A percentile compares a stretch with the other conserved stretches of the same genome.
phyloP scores from a whole-genome alignment of 139 green algal genomes.

The Yamagishiella unicocca region DNA sequence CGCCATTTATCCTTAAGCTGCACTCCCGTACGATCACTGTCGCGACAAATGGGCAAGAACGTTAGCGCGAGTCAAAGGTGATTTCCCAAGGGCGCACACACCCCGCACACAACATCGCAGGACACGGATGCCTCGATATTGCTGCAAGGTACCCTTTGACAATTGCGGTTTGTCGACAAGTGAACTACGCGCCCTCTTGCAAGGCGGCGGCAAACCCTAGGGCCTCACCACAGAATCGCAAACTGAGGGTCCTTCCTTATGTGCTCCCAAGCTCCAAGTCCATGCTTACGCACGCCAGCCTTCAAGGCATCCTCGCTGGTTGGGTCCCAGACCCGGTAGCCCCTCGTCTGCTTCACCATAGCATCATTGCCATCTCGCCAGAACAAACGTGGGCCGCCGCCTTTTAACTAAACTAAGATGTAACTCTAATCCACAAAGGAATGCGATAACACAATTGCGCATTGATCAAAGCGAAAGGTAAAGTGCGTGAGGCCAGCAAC shows the following conservation, averaged over 20 bases:
- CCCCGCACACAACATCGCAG: no score
- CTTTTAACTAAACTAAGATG: no score
- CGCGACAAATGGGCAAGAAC: background rate
- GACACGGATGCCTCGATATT: no score
- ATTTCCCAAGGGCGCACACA: no score
- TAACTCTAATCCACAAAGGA: no score
- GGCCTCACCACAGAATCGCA: conserved; percentile 60
- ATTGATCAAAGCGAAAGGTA: no score
- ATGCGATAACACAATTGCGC: no score
- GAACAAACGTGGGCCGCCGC: no score
- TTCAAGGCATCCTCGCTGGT: conserved; percentile 68
- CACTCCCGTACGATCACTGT: conserved; percentile 74
- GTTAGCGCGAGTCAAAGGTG: conserved; percentile 11
- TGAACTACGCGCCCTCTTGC: background rate
- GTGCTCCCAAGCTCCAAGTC: conserved; percentile 82
- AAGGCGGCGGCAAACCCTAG: conserved; percentile 43
- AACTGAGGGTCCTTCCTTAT: conserved; percentile 82
- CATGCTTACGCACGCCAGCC: conserved; percentile 77
- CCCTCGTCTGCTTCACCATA: conserved; percentile 32
- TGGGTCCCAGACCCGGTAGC: conserved; percentile 68
- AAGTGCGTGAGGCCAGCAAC: no score
- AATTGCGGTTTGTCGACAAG: no score
- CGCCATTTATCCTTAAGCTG: conserved; percentile 87
- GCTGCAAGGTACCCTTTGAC: no score
- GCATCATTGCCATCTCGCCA: background rate